Conservation (phyloP, 179 eudicot genomes). For the Camellia oleifera region DNA sequence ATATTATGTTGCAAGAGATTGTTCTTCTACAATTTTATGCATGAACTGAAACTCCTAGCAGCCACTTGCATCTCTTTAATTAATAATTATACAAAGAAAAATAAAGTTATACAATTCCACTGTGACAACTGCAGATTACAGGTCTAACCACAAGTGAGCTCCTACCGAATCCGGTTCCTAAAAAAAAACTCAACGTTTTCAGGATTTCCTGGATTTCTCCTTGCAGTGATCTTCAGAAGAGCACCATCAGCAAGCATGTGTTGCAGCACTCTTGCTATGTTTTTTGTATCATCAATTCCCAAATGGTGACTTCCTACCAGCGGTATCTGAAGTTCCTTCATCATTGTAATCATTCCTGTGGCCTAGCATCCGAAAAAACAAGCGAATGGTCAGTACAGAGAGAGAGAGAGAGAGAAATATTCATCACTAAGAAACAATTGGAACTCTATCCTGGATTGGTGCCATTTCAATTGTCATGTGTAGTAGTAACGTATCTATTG, state of each 20-base stretch:
- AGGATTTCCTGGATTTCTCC: slow-evolving; percentile 37
- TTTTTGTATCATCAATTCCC: slow-evolving; percentile 91
- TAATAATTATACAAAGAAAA: neutral
- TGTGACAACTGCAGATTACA: neutral
- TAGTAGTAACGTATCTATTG: too few relatives aligned
- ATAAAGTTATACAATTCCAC: neutral
- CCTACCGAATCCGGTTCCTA: slow-evolving; percentile 64
- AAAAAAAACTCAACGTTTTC: slow-evolving; percentile 67
- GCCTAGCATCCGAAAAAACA: slow-evolving; percentile 48
- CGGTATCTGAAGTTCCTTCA: slow-evolving; percentile 63
- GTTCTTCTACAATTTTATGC: too few relatives aligned
- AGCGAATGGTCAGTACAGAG: neutral
- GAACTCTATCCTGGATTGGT: too few relatives aligned
- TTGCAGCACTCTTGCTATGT: slow-evolving; percentile 75
- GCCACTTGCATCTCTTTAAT: too few relatives aligned
- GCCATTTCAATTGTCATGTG: too few relatives aligned
- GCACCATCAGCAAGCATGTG: slow-evolving; percentile 87
- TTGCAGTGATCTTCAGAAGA: slow-evolving; percentile 65
- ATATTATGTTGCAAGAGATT: too few relatives aligned
- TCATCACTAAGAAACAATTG: neutral
- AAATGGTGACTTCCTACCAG: slow-evolving; percentile 89
- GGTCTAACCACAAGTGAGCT: neutral
- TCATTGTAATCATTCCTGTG: slow-evolving; percentile 88
- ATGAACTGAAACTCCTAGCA: too few relatives aligned
- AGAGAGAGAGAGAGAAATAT: neutral